These are phyloP conservation scores for Erigeron philadelphicus DNA, from an alignment of 140 eudicot species.

Conservation along the genomic window DNA sequence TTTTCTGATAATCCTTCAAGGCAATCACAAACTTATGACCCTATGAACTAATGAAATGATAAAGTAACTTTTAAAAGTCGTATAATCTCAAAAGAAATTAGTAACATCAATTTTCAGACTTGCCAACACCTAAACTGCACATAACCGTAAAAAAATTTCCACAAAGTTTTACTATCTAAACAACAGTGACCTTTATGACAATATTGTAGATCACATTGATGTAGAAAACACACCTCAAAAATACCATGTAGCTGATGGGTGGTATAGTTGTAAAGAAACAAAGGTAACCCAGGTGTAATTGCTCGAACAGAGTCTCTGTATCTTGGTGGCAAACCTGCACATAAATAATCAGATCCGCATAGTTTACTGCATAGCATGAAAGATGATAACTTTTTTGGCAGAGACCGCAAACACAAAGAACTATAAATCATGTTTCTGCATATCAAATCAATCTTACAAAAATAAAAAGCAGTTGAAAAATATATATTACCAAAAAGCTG, in stretches of 20 bases:
- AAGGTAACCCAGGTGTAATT: slow-evolving; percentile 94
- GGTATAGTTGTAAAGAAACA: slow-evolving; percentile 91
- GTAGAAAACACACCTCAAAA: slow-evolving; percentile 66
- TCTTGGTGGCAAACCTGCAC: slow-evolving; percentile 90
- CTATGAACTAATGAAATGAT: background rate
- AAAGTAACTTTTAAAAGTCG: background rate
- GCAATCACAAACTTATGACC: background rate
- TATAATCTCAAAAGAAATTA: background rate
- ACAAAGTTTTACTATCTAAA: background rate
- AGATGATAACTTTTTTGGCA: background rate
- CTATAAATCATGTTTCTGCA: slow-evolving; percentile 6
- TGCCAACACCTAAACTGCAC: too few species aligned
- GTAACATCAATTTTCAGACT: background rate
- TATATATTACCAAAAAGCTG: slow-evolving; percentile 76
- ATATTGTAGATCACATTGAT: background rate
- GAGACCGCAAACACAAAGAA: background rate
- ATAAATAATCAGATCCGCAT: background rate
- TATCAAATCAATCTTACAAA: too few species aligned
- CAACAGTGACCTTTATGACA: background rate
- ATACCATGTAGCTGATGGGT: slow-evolving; percentile 98
- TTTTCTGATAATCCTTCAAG: background rate
- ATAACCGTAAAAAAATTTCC: too few species aligned
- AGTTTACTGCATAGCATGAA: slow-evolving; percentile 7
- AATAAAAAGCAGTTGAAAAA: too few species aligned
- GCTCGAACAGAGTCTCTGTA: slow-evolving; percentile 98